Conservation (phyloP, 2,329 filamentous ascomycete species). For the Fusarium multiceps region DNA sequence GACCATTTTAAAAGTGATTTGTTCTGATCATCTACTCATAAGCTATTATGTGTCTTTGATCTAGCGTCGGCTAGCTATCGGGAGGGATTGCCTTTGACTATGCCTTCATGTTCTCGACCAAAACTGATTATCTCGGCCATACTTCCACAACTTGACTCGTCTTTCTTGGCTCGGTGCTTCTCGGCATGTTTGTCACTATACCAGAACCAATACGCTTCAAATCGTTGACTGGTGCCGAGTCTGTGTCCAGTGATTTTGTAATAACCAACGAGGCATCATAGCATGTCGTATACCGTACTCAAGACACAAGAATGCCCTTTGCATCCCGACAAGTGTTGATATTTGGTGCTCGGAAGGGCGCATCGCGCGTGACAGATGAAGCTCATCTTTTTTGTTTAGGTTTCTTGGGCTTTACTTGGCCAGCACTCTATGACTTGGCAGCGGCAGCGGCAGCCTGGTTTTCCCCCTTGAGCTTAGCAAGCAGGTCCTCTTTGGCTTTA, state of each 20-base stretch:
- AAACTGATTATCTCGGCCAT: background rate
- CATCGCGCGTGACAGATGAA: background rate
- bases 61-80: background rate
- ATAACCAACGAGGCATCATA: background rate
- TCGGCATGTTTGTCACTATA: background rate
- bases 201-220: background rate
- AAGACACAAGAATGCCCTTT: background rate
- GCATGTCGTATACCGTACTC: background rate
- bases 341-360: background rate
- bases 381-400: conserved; percentile 1
- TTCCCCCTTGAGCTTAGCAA: conserved; percentile 70
- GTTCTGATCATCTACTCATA: background rate
- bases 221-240: background rate
- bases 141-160: background rate
- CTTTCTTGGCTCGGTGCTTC: background rate
- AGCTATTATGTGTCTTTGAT: background rate
- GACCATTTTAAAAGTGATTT: background rate
- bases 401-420: conserved; percentile 6
- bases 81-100: background rate
- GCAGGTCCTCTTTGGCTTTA: conserved; percentile 71
- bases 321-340: background rate
- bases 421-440: conserved; percentile 46
- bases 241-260: background rate
- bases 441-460: conserved; percentile 60
- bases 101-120: background rate